These are phyloP conservation scores for Cercospora nicotianae DNA, from an alignment of 2,329 filamentous ascomycete species.

Conservation along the genomic window DNA sequence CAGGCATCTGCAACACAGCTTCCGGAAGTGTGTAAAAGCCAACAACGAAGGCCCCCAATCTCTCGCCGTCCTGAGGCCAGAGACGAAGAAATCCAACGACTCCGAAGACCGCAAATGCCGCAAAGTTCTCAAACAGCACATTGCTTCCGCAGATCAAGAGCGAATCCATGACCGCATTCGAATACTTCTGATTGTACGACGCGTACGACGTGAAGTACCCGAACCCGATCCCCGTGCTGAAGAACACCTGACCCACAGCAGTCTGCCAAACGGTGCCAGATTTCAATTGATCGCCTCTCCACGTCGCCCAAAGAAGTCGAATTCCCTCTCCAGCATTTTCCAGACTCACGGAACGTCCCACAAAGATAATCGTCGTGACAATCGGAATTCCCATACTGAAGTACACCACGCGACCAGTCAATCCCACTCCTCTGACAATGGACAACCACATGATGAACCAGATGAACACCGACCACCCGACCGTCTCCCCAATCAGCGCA, in stretches of 20 bases:
- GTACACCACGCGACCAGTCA: conserved; percentile 61
- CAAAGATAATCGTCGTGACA: conserved; percentile 57
- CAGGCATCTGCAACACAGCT: conserved; percentile 59
- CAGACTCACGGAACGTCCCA: conserved; percentile 56
- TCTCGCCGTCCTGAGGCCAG: conserved; percentile 47
- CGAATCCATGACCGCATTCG: conserved; percentile 61
- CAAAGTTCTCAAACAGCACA: conserved; percentile 57
- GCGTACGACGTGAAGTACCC: conserved; percentile 59
- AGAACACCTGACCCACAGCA: conserved; percentile 61
- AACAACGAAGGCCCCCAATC: conserved; percentile 57
- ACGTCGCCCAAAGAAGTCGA: conserved; percentile 51
- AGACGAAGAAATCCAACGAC: conserved; percentile 53
- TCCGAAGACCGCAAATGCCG: conserved; percentile 56
- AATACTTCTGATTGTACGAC: conserved; percentile 57
- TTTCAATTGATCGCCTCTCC: conserved; percentile 53
- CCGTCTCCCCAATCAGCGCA: conserved; percentile 56
- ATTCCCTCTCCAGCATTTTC: conserved; percentile 56
- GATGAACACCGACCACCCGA: conserved; percentile 59
- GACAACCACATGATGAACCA: conserved; percentile 62
- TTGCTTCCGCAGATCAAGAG: conserved; percentile 57
- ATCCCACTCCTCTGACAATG: conserved; percentile 59
- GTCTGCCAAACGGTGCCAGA: conserved; percentile 59
- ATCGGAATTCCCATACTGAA: conserved; percentile 64
- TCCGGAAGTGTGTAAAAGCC: conserved; percentile 60
- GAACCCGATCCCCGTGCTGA: conserved; percentile 55